phyloP scores from a whole-genome alignment of 1,139 yeast species.

The Eremothecium cymbalariae region DNA sequence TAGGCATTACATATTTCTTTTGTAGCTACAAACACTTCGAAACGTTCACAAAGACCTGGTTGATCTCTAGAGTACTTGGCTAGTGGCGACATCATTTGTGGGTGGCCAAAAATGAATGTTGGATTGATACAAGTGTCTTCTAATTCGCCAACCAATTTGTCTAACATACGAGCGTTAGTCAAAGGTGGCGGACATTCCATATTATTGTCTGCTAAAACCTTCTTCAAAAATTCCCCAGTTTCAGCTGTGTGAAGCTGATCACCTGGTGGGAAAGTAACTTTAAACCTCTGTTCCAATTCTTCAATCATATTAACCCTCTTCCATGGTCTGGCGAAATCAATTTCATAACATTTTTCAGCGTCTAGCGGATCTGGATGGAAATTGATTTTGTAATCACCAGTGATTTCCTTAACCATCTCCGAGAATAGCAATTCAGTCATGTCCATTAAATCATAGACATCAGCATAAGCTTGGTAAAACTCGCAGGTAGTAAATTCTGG shows the following conservation, averaged over 20 bases:
- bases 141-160: conserved; percentile 90
- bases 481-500: conserved; percentile 95
- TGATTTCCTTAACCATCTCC: conserved; percentile 93
- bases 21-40: conserved; percentile 97
- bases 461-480: conserved; percentile 75
- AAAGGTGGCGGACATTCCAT: conserved; percentile 93
- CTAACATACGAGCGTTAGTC: conserved; percentile 98
- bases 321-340: conserved; percentile 96
- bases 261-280: conserved; percentile 91
- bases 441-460: conserved; percentile 77
- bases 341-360: conserved; percentile 66
- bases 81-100: conserved; percentile 99
- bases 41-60: conserved; percentile 96
- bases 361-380: conserved; percentile 82
- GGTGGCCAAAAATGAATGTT: conserved; percentile 96
- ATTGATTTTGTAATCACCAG: conserved; percentile 75
- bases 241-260: conserved; percentile 90
- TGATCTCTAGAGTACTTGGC: conserved; percentile 90
- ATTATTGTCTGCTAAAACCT: conserved; percentile 67
- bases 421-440: conserved; percentile 90
- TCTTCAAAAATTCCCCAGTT: conserved; percentile 84
- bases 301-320: conserved; percentile 96
- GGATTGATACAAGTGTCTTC: conserved; percentile 95
- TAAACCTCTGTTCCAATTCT: conserved; percentile 79
- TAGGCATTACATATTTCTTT: conserved; percentile 98